These are phyloP conservation scores for Fusarium coicis DNA, from an alignment of 2,329 filamentous ascomycete genomes.

Conservation along the genomic window DNA sequence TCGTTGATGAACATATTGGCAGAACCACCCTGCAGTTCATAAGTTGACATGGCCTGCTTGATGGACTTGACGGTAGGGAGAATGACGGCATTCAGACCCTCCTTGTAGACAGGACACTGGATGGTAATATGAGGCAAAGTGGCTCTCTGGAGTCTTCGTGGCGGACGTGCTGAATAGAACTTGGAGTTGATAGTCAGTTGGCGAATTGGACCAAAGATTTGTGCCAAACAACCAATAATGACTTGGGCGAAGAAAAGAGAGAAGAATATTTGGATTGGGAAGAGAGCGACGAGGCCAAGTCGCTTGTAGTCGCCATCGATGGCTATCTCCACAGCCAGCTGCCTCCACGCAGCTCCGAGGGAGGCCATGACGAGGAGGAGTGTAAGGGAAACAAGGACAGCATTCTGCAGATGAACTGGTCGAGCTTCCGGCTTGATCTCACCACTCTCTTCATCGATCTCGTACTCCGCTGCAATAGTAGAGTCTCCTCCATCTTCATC, in stretches of 20 bases:
- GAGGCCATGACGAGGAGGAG: conserved; percentile 72
- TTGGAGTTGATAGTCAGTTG: conserved; percentile 82
- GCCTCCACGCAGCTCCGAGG: conserved; percentile 75
- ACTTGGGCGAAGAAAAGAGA: conserved; percentile 85
- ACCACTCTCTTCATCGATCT: conserved; percentile 79
- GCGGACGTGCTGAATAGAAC: conserved; percentile 81
- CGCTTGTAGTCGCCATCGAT: conserved; percentile 72
- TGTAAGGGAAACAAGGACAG: conserved; percentile 73
- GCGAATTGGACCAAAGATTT: conserved; percentile 79
- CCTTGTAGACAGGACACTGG: conserved; percentile 90
- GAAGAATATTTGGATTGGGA: conserved; percentile 81
- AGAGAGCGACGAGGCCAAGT: conserved; percentile 71
- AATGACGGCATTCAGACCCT: conserved; percentile 80
- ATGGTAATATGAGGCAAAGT: conserved; percentile 80
- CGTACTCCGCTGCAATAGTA: conserved; percentile 59
- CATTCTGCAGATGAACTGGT: conserved; percentile 76
- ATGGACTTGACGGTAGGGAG: conserved; percentile 80
- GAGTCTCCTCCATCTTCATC: conserved; percentile 64
- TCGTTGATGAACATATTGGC: conserved; percentile 83
- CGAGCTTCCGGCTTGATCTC: conserved; percentile 72
- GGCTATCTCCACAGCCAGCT: conserved; percentile 74
- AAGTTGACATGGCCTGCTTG: conserved; percentile 81
- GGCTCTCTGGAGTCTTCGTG: conserved; percentile 66
- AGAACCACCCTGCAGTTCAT: conserved; percentile 81
- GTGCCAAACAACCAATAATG: conserved; percentile 78